Conservation (phyloP, 2,329 filamentous ascomycete genomes). For the Talaromyces islandicus region DNA sequence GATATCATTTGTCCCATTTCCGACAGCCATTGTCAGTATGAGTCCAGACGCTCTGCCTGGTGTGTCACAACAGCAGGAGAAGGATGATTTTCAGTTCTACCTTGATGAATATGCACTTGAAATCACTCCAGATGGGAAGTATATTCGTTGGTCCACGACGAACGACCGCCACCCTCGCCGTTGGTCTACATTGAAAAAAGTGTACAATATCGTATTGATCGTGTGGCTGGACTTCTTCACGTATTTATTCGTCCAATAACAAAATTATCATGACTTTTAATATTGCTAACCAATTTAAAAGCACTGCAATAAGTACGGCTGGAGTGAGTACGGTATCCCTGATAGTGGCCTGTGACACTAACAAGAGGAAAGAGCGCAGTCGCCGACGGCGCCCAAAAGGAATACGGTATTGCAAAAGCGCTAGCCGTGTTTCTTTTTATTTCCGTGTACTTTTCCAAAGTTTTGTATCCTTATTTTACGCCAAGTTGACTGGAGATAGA, state of each 20-base stretch:
- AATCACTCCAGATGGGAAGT: conserved; percentile 23
- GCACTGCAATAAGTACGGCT: conserved; percentile 30
- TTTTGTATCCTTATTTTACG: conserved; percentile 2
- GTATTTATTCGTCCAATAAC: conserved; percentile 14
- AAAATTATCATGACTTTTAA: background rate
- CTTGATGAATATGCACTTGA: conserved; percentile 15
- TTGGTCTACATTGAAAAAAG: conserved; percentile 22
- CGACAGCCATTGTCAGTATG: background rate
- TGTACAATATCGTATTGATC: conserved; percentile 22
- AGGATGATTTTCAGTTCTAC: background rate
- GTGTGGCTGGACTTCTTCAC: conserved; percentile 28
- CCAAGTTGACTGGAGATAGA: conserved; percentile 11
- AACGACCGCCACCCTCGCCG: conserved; percentile 28
- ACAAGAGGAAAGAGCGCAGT: conserved; percentile 20
- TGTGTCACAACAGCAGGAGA: background rate
- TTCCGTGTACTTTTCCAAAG: conserved; percentile 15
- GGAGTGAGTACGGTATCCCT: conserved; percentile 20
- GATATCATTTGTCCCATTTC: background rate
- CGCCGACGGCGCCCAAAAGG: conserved; percentile 20
- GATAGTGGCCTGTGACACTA: background rate
- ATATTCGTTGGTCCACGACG: conserved; percentile 24
- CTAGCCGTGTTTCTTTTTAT: conserved; percentile 28
- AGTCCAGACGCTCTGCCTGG: background rate
- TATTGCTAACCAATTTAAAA: conserved; percentile 13
- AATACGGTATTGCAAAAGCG: conserved; percentile 20